Conservation (phyloP, 2,329 filamentous ascomycete species). For the Scortechinia acanthostroma region DNA sequence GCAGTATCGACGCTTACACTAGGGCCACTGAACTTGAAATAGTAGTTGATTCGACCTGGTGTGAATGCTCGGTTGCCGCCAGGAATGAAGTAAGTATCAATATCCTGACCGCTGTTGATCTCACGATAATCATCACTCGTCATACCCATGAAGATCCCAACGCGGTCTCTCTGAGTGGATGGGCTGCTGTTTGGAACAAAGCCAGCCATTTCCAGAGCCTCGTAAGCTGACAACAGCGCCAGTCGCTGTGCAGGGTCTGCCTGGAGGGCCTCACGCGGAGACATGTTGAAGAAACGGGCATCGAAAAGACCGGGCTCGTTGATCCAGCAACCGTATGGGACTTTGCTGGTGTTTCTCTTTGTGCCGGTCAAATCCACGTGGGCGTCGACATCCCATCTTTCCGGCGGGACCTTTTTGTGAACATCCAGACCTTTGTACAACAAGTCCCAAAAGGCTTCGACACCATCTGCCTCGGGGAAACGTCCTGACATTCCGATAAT, state of each 20-base stretch:
- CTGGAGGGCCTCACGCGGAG: conserved; percentile 68
- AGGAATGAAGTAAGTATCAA: conserved; percentile 46
- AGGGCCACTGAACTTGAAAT: conserved; percentile 28
- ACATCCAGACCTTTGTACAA: conserved; percentile 55
- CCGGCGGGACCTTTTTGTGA: conserved; percentile 43
- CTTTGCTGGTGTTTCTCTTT: conserved; percentile 57
- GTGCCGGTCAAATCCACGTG: conserved; percentile 55
- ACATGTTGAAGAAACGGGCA: conserved; percentile 77
- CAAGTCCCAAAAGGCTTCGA: conserved; percentile 54
- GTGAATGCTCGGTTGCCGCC: conserved; percentile 40
- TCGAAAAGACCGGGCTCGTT: conserved; percentile 71
- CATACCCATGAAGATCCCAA: conserved; percentile 71
- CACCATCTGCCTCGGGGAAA: conserved; percentile 49
- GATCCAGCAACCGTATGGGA: conserved; percentile 64
- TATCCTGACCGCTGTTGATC: conserved; percentile 64
- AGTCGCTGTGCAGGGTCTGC: conserved; percentile 73
- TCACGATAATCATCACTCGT: conserved; percentile 75
- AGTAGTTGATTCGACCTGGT: conserved; percentile 37
- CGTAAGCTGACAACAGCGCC: conserved; percentile 69
- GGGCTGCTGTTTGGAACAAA: conserved; percentile 61
- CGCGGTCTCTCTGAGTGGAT: conserved; percentile 46
- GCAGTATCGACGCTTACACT: conserved; percentile 29
- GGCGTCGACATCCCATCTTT: conserved; percentile 23
- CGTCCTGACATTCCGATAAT: conserved; percentile 61
- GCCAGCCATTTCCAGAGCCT: conserved; percentile 72